Base-by-base conservation (phyloP, 2,329 filamentous ascomycete genomes). In the Calonectria honghensis region DNA sequence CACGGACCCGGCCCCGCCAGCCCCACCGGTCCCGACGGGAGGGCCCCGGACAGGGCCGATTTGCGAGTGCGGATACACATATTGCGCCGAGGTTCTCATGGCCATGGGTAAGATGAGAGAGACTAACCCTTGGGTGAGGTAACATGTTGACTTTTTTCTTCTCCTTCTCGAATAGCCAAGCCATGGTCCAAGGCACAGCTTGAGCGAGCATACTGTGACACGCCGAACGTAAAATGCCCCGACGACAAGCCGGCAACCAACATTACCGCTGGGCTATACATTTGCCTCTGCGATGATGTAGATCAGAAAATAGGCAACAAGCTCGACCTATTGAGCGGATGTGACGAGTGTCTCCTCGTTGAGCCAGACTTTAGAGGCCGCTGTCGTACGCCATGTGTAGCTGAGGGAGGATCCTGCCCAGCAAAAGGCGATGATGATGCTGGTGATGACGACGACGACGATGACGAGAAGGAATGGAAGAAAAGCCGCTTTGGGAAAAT, bases 11-110 rank as follows among this genome's bases (percentile, higher is more conserved):
- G 71, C 70, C 37, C 78, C 77, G 54, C 75, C 77, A 35, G 70
- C 76, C 32, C 72, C 79, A 29, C 75, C 79, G 6, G 72, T 75
- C 11, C 77, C 79, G 41, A 77, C 79, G 2, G 78, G 70, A 11
- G 72, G 68, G 6, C 80, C 81, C 32, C 73, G 79, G 11, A 83
- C 81, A 4, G 84, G 81, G 2, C 77, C 85, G 20, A 83, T 83
- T 68, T 87, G 85, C 76, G 83, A 86, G 73, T 87, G 85, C 74
- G 85, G 85, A 70, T 86, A 86, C 69, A 87, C 85, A 4, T 87
- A 87, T 72, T 87, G 85, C 73, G 84, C 85, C 13, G 81, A 83
- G 2, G 85, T 87, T 16, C 79, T 87, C 27, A 81, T 83, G 79
- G 78, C 69, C 1, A 86, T 86, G 84, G 80, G 84, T 85, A 79